These are phyloP conservation scores for Brassica rapa DNA, from an alignment of 345 rosid genomes.

Conservation along the genomic window DNA sequence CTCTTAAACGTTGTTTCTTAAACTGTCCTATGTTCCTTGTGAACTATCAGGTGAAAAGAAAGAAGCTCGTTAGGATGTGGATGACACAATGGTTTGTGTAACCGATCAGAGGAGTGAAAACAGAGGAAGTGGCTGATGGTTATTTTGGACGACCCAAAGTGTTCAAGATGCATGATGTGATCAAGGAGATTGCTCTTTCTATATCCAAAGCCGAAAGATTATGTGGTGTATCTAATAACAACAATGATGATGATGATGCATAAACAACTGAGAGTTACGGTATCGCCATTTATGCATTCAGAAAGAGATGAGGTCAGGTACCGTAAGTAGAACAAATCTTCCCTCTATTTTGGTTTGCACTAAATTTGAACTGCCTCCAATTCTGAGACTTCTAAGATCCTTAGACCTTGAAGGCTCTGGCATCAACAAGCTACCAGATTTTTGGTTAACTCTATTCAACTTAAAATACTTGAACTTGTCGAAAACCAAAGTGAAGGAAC, in stretches of 20 bases:
- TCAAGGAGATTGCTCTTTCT: slow-evolving; percentile 46
- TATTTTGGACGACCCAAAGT: slow-evolving; percentile 38
- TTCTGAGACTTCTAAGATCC: slow-evolving; percentile 35
- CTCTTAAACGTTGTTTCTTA: slow-evolving; percentile 41
- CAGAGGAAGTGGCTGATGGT: slow-evolving; percentile 43
- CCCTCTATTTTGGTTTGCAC: slow-evolving; percentile 43
- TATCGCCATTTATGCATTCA: slow-evolving; percentile 40
- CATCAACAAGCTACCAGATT: slow-evolving; percentile 34
- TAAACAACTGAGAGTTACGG: background rate
- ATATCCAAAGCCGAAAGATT: slow-evolving; percentile 39
- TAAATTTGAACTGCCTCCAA: slow-evolving; percentile 18
- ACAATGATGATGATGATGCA: slow-evolving; percentile 10
- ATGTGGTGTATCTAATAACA: slow-evolving; percentile 24
- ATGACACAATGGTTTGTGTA: slow-evolving; percentile 45
- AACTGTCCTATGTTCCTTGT: slow-evolving; percentile 42
- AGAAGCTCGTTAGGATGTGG: slow-evolving; percentile 41
- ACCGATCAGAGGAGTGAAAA: slow-evolving; percentile 19
- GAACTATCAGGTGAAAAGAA: slow-evolving; percentile 34
- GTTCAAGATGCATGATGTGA: slow-evolving; percentile 49
- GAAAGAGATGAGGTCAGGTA: slow-evolving; percentile 13
- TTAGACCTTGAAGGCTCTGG: slow-evolving; percentile 42
- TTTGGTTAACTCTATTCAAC: slow-evolving; percentile 39
- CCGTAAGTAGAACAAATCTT: slow-evolving; percentile 20
- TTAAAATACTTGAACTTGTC: slow-evolving; percentile 45
- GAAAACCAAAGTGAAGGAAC: slow-evolving; percentile 39